Conservation (phyloP, 2,329 filamentous ascomycete genomes). For the Colletotrichum destructivum region DNA sequence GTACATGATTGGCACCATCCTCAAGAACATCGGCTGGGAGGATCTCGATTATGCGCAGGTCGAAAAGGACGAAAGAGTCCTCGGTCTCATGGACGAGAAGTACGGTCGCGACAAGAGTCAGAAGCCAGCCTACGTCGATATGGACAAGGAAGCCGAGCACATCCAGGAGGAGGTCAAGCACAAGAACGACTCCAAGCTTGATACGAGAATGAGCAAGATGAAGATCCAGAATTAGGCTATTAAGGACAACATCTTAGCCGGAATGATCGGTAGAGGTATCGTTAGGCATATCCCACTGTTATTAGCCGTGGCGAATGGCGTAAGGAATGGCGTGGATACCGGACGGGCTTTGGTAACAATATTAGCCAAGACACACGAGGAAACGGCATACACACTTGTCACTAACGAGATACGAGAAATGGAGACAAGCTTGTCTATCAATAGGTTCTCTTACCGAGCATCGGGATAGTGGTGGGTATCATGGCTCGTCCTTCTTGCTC, state of each 20-base stretch:
- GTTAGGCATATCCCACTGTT: slow-evolving; percentile 23
- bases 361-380: slow-evolving; percentile 18
- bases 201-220: slow-evolving; percentile 49
- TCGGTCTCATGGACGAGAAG: slow-evolving; percentile 53
- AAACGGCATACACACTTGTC: slow-evolving; percentile 11
- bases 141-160: slow-evolving; percentile 40
- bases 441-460: slow-evolving; percentile 15
- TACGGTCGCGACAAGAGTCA: slow-evolving; percentile 54
- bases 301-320: slow-evolving; percentile 10
- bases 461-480: slow-evolving; percentile 35
- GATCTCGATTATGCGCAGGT: slow-evolving; percentile 67
- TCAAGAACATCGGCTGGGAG: slow-evolving; percentile 79
- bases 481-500: slow-evolving; percentile 59
- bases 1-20: slow-evolving; percentile 75
- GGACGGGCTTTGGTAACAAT: slow-evolving; percentile 11
- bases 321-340: slow-evolving; percentile 9
- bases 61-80: slow-evolving; percentile 49
- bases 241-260: slow-evolving; percentile 39
- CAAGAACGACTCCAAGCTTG: slow-evolving; percentile 44
- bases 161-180: slow-evolving; percentile 46
- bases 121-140: slow-evolving; percentile 35
- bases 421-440: slow-evolving; percentile 22
- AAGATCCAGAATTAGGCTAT: slow-evolving; percentile 44
- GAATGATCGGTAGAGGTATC: slow-evolving; percentile 36
- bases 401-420: slow-evolving; percentile 24